A percentile compares a stretch with the other conserved stretches of the same genome.
Evolutionary conservation across 2,329 filamentous ascomycete species (phyloP).

Genomic region (Talaromyces sp.): DNA sequence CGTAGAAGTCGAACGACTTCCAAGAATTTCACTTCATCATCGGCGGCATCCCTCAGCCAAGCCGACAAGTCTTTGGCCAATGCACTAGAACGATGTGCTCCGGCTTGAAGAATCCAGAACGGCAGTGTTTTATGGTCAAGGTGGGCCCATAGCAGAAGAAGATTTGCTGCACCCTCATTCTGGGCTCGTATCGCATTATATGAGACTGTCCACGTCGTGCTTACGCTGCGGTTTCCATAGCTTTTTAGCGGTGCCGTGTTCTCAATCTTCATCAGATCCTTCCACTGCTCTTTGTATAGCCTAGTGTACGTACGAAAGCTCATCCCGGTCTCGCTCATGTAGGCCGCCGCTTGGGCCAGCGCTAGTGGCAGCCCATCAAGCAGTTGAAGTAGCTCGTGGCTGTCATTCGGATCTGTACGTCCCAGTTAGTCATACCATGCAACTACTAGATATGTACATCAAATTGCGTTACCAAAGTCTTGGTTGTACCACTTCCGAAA

Average conservation of each 20-base stretch:
- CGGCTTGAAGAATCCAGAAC: conserved; percentile 5
- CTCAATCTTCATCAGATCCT: neutral
- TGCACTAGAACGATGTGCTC: neutral
- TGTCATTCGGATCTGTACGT: conserved; percentile 1
- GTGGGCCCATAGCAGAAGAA: neutral
- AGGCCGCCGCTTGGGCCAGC: neutral
- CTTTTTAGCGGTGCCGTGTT: neutral
- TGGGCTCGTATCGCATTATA: neutral
- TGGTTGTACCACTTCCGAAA: conserved; percentile 5
- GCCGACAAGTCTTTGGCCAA: conserved; percentile 2
- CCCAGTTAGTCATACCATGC: neutral
- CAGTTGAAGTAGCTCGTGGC: neutral
- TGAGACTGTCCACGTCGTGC: conserved; percentile 2
- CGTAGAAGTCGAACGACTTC: conserved; percentile 4
- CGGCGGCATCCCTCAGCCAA: neutral
- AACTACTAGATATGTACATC: neutral
- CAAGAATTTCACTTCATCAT: conserved; percentile 3
- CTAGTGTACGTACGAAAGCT: neutral
- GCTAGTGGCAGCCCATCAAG: conserved; percentile 5
- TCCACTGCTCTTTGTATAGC: conserved; percentile 2
- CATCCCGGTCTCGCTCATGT: neutral
- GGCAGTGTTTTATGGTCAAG: conserved; percentile 4
- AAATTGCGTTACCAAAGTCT: conserved; percentile 5
- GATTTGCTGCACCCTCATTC: neutral
- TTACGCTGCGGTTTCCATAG: neutral